A percentile compares a stretch with the other conserved stretches of the same genome.
phyloP scores from a whole-genome alignment of 768 basidiomycete species.

The Lentinus tigrinus region DNA sequence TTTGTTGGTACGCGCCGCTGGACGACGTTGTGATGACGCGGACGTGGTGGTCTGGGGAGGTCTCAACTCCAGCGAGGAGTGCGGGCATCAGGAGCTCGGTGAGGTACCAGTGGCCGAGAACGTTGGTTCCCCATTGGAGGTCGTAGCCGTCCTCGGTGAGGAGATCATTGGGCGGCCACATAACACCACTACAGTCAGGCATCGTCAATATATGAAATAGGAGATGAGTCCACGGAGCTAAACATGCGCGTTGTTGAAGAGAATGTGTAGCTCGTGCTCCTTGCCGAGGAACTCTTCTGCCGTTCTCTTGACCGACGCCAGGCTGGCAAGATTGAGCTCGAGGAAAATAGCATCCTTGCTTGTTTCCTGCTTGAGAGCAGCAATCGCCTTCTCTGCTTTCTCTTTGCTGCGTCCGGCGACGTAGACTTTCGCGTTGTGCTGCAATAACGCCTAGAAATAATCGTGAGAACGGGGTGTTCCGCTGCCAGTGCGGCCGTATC shows the following conservation, averaged over 20 bases:
- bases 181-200: slow-evolving; percentile 31
- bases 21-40: slow-evolving; percentile 49
- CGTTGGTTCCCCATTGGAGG: slow-evolving; percentile 40
- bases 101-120: slow-evolving; percentile 56
- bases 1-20: slow-evolving; percentile 29
- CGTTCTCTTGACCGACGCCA: slow-evolving; percentile 21
- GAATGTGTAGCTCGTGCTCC: slow-evolving; percentile 41
- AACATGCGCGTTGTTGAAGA: slow-evolving; percentile 49
- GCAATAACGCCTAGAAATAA: slow-evolving; percentile 32
- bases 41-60: slow-evolving; percentile 39
- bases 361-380: slow-evolving; percentile 24
- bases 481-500: too few relatives aligned
- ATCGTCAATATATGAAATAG: not conserved
- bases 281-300: slow-evolving; percentile 30
- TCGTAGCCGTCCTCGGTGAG: slow-evolving; percentile 42
- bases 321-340: slow-evolving; percentile 26
- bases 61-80: slow-evolving; percentile 36
- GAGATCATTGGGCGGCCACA: slow-evolving; percentile 29
- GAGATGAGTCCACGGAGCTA: not conserved
- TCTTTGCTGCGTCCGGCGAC: slow-evolving; percentile 23
- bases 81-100: slow-evolving; percentile 50
- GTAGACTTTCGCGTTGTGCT: slow-evolving; percentile 33
- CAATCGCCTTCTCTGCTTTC: slow-evolving; percentile 29
- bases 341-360: slow-evolving; percentile 29
- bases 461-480: too few relatives aligned